These are phyloP conservation scores for Leishmania mexicana DNA, from an alignment of 208 protist species.

Conservation along the genomic window DNA sequence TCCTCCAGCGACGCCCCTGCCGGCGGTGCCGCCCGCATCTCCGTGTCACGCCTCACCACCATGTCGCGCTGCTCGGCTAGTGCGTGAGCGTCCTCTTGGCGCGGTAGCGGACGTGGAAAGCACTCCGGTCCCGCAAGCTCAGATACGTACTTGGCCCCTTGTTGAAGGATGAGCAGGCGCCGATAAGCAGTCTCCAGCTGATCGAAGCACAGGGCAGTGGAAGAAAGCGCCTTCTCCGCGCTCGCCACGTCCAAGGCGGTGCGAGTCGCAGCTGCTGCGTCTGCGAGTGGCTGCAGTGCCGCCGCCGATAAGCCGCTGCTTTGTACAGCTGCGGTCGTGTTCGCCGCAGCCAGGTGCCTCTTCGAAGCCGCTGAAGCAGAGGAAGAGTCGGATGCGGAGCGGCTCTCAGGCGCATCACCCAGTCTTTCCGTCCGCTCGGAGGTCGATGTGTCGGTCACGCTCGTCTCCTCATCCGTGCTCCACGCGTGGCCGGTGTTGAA, in stretches of 20 bases:
- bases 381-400: background rate
- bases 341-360: background rate
- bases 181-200: constrained; percentile 36
- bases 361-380: background rate
- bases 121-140: constrained; percentile 16
- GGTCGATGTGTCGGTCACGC: constrained; percentile 13
- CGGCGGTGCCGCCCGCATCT: constrained; percentile 34
- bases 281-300: background rate
- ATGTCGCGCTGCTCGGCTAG: constrained; percentile 46
- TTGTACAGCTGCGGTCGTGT: background rate
- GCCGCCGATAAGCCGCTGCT: background rate
- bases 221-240: background rate
- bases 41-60: constrained; percentile 38
- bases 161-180: constrained; percentile 24
- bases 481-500: constrained; percentile 11
- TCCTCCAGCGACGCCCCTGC: constrained; percentile 34
- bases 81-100: constrained; percentile 28
- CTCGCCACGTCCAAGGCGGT: background rate
- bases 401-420: constrained; percentile 1
- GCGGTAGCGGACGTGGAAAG: constrained; percentile 48
- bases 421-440: constrained; percentile 16
- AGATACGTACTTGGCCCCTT: constrained; percentile 23
- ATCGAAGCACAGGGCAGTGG: constrained; percentile 24
- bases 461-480: constrained; percentile 5
- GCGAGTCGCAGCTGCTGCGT: background rate